These are phyloP conservation scores for Rhodofomes roseus DNA, from an alignment of 1,284 basidiomycete species.

Conservation along the genomic window DNA sequence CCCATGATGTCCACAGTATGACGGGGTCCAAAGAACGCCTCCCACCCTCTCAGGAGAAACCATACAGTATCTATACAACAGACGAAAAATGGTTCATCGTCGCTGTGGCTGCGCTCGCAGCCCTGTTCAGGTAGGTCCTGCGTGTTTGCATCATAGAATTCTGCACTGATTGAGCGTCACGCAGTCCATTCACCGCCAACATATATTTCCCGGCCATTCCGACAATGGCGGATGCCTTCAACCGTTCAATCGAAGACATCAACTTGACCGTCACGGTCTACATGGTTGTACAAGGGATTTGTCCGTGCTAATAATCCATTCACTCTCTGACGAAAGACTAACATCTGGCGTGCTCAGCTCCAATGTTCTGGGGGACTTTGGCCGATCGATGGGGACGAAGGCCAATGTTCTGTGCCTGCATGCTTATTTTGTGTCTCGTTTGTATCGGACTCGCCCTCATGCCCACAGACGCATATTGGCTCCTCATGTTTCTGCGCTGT, in stretches of 20 bases:
- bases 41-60: constrained; percentile 17
- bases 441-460: constrained; percentile 46
- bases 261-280: constrained; percentile 79
- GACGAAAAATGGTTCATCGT: constrained; percentile 71
- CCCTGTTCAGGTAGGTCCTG: constrained; percentile 51
- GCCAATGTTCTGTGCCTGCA: constrained; percentile 41
- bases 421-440: constrained; percentile 35
- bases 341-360: constrained; percentile 25
- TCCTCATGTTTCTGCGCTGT: constrained; percentile 44
- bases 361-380: constrained; percentile 43
- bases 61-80: constrained; percentile 52
- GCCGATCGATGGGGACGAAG: constrained; percentile 44
- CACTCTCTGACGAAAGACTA: neutral
- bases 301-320: constrained; percentile 31
- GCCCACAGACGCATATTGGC: constrained; percentile 43
- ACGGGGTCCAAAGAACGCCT: neutral
- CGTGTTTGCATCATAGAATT: neutral
- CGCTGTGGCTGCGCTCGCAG: constrained; percentile 49
- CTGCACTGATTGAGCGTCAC: neutral
- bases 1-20: neutral
- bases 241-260: constrained; percentile 63
- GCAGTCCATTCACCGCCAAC: constrained; percentile 68
- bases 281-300: constrained; percentile 73
- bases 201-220: constrained; percentile 81
- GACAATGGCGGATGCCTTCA: constrained; percentile 54